These are phyloP conservation scores for Kwoniella dendrophila DNA, from an alignment of 768 basidiomycete genomes.

Conservation along the genomic window DNA sequence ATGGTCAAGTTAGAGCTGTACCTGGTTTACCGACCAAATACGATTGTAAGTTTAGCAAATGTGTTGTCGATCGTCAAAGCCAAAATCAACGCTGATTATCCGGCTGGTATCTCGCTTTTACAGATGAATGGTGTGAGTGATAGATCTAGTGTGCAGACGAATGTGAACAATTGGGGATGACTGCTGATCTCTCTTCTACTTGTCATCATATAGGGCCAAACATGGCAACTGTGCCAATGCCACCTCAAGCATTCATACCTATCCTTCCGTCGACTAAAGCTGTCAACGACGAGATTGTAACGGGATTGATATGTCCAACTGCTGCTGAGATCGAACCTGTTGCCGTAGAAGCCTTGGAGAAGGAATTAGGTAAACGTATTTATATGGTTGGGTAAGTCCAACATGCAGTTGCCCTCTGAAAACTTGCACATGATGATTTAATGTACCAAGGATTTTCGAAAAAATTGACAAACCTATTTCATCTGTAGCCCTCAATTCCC, in stretches of 20 bases:
- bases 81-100: not conserved
- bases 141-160: not conserved
- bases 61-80: not conserved
- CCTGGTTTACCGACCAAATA: constrained; percentile 33
- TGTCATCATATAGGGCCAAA: constrained; percentile 21
- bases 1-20: constrained; percentile 21
- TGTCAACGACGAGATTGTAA: constrained; percentile 2
- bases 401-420: not conserved
- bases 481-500: constrained; percentile 31
- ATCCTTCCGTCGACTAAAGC: constrained; percentile 1
- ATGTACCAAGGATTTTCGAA: too few species aligned
- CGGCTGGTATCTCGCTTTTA: not conserved
- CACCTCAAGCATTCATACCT: constrained; percentile 6
- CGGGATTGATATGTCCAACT: constrained; percentile 20
- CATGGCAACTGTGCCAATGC: constrained; percentile 10
- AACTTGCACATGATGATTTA: not conserved
- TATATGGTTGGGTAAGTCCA: constrained; percentile 35
- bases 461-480: too few species aligned
- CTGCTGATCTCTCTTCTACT: not conserved
- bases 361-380: constrained; percentile 22
- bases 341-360: constrained; percentile 13
- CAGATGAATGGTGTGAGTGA: constrained; percentile 31
- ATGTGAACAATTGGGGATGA: not conserved
- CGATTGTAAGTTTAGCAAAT: constrained; percentile 26
- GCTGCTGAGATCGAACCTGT: constrained; percentile 25